Base-by-base conservation (phyloP, 1,284 basidiomycete species). In the Hemileia vastatrix region DNA sequence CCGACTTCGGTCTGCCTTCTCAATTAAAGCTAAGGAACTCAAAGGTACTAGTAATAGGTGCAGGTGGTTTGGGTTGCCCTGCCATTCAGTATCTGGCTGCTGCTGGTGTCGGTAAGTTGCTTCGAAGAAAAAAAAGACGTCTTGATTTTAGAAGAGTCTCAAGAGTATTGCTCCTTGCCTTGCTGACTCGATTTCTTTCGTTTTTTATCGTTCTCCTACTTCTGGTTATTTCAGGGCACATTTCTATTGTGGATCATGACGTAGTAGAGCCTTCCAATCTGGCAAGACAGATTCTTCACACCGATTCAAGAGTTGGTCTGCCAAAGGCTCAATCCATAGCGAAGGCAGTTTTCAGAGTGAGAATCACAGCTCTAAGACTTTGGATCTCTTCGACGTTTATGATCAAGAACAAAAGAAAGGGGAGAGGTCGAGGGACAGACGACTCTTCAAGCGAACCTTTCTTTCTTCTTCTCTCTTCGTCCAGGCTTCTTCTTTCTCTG, bases 51-150 rank as follows among this genome's bases (percentile, higher is more conserved):
- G 89, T 98, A 0, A 83, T 98, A 3, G 95, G 95, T 18, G 94
- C 93, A 1, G 95, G 95, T 0, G 95, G 94, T 2, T 81, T 99
- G 5, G 95, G 95, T 11, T 98, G 95, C 76, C 94, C 95, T 44
- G 88, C 89, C 9, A 79, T 98, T 44, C 91, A 95, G 72, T 96
- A 98, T 75, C 83, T 98, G 6, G 90, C 85, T 6, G 87, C 90
- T 6, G 87, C 90, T 11, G 95, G 95, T 32, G 82, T 98, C 57
- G 94, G 93, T 88, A 69, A 67, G 83, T n/a, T n/a, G n/a, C n/a
- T n/a, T n/a, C n/a, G n/a, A n/a, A n/a, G n/a, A n/a, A n/a, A n/a
- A n/a, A n/a, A n/a, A n/a, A n/a, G n/a, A n/a, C n/a, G 43, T 3
- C 19, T 44, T 44, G 43, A 13, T 44, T 15, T 44, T 3, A 44